These are phyloP conservation scores for Colletotrichum sublineola DNA, from an alignment of 2,329 filamentous ascomycete species.

Conservation along the genomic window DNA sequence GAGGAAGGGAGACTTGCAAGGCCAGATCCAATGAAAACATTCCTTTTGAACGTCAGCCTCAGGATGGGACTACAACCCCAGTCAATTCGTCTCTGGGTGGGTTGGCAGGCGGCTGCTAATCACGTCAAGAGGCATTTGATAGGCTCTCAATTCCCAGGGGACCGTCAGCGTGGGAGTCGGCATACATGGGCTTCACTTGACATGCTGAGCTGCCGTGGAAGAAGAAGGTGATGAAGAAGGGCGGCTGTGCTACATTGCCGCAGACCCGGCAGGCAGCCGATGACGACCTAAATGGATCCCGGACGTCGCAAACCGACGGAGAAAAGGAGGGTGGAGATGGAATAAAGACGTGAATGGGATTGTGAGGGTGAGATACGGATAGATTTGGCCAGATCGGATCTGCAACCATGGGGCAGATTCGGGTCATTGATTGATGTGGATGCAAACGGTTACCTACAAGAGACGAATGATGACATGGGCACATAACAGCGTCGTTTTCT, in stretches of 20 bases:
- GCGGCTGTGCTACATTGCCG: constrained; percentile 15
- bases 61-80: constrained; percentile 27
- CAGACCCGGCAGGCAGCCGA: constrained; percentile 1
- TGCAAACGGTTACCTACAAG: constrained; percentile 19
- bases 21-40: constrained; percentile 22
- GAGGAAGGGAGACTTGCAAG: constrained; percentile 10
- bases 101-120: constrained; percentile 28
- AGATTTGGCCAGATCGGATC: constrained; percentile 9
- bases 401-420: constrained; percentile 19
- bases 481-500: background rate
- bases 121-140: constrained; percentile 31
- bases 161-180: constrained; percentile 43
- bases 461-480: constrained; percentile 25
- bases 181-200: constrained; percentile 50
- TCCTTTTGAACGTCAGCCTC: constrained; percentile 38
- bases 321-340: background rate
- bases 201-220: constrained; percentile 35
- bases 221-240: background rate
- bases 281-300: background rate
- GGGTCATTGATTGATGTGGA: constrained; percentile 5
- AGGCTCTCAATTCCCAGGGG: constrained; percentile 42
- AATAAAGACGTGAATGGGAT: constrained; percentile 21
- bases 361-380: constrained; percentile 9
- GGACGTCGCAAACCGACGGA: background rate
- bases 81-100: constrained; percentile 14